Conservation (phyloP, 768 basidiomycete species). For the Rhodotorula diobovata region DNA sequence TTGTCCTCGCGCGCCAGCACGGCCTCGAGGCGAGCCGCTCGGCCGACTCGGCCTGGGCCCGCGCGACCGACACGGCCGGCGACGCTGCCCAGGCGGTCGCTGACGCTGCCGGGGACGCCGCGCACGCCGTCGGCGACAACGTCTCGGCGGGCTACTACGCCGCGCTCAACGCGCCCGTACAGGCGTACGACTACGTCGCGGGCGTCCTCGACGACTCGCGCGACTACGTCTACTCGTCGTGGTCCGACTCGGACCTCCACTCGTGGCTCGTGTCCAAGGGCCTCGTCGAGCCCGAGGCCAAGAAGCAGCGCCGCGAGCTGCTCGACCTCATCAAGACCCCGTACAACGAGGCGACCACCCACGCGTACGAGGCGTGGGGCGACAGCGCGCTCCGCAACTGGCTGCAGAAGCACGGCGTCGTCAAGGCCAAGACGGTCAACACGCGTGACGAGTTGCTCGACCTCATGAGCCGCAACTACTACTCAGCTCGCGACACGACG, state of each 20-base stretch:
- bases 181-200: conserved; percentile 39
- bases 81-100: conserved; percentile 44
- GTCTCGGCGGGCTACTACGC: conserved; percentile 39
- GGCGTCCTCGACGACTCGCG: conserved; percentile 54
- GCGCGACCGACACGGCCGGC: conserved; percentile 44
- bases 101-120: conserved; percentile 45
- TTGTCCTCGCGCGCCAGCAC: conserved; percentile 68
- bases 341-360: conserved; percentile 61
- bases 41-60: conserved; percentile 31
- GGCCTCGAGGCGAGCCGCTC: conserved; percentile 46
- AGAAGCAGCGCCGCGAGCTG: conserved; percentile 61
- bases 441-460: conserved; percentile 58
- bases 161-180: conserved; percentile 31
- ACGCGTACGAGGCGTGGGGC: conserved; percentile 80
- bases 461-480: conserved; percentile 76
- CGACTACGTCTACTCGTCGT: conserved; percentile 83
- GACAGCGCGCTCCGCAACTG: conserved; percentile 81
- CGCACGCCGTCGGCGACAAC: conserved; percentile 27
- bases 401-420: conserved; percentile 72
- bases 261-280: conserved; percentile 71
- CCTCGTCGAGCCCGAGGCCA: conserved; percentile 60
- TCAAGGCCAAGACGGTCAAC: conserved; percentile 62
- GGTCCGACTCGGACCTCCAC: conserved; percentile 59
- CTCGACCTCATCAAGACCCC: conserved; percentile 63
- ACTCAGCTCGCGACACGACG: conserved; percentile 47